Percentiles rank a stretch among this genome's conserved stretches.
Evolutionary conservation across 2,329 filamentous ascomycete genomes (phyloP).

Genomic region (Nannizziopsis barbatae): DNA sequence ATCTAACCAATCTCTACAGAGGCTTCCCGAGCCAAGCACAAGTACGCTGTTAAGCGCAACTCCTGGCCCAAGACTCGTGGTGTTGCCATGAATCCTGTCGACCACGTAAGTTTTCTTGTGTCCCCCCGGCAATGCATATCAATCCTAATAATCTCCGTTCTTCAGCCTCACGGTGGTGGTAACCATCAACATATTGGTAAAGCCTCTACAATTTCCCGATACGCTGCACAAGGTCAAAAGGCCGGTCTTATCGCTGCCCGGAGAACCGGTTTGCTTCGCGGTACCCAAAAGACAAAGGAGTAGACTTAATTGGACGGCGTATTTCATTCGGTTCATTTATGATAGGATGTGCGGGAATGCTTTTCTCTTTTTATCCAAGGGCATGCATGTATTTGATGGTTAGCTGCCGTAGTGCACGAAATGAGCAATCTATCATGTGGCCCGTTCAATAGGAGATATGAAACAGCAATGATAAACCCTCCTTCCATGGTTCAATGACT

Average conservation of each 20-base stretch:
- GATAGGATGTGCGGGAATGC: constrained; percentile 13
- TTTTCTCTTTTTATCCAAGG: constrained; percentile 7
- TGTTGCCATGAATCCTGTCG: constrained; percentile 99
- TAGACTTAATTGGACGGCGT: constrained; percentile 49
- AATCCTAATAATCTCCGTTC: constrained; percentile 17
- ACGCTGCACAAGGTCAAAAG: constrained; percentile 97
- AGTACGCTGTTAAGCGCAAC: constrained; percentile 99
- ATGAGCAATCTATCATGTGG: constrained; percentile 11
- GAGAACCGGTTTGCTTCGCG: constrained; percentile 98
- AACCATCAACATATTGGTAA: constrained; percentile 99
- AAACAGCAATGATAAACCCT: too few relatives aligned
- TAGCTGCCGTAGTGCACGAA: constrained; percentile 10
- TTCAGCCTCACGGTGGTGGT: constrained; percentile 82
- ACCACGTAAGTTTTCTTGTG: constrained; percentile 55
- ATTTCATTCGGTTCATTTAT: constrained; percentile 25
- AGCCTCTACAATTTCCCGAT: constrained; percentile 97
- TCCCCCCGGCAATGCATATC: background rate
- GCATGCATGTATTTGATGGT: constrained; percentile 12
- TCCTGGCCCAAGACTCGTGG: constrained; percentile 99
- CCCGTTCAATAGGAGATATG: background rate
- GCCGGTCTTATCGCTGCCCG: constrained; percentile 99
- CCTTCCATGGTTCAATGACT: background rate
- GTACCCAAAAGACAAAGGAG: constrained; percentile 99
- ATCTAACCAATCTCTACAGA: constrained; percentile 49
- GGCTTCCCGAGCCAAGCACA: constrained; percentile 99